Conservation (phyloP, 2,329 filamentous ascomycete genomes). For the Aureobasidium sp. region DNA sequence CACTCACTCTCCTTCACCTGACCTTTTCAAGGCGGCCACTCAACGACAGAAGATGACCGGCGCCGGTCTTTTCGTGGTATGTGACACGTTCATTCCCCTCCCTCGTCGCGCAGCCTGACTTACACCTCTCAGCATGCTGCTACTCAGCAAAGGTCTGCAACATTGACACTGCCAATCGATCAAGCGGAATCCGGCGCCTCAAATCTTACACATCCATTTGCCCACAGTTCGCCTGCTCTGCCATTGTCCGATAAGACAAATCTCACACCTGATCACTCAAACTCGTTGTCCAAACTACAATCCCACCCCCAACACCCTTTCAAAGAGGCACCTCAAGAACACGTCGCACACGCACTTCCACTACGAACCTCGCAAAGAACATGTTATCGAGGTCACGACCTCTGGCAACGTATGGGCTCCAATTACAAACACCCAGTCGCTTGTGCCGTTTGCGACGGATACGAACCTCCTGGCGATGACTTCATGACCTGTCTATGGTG, state of each 20-base stretch:
- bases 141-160: constrained; percentile 13
- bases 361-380: constrained; percentile 4
- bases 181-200: constrained; percentile 10
- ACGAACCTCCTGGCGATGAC: constrained; percentile 19
- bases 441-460: constrained; percentile 16
- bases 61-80: constrained; percentile 23
- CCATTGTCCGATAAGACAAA: constrained; percentile 9
- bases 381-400: constrained; percentile 16
- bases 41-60: constrained; percentile 24
- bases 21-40: background rate
- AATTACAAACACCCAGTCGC: constrained; percentile 16
- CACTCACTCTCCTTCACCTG: constrained; percentile 16
- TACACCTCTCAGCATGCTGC: constrained; percentile 11
- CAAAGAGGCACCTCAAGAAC: constrained; percentile 14
- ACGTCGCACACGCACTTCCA: constrained; percentile 17
- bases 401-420: constrained; percentile 16
- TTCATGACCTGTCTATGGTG: constrained; percentile 20
- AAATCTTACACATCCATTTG: background rate
- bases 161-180: background rate
- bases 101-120: background rate
- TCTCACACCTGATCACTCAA: background rate
- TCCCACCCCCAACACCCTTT: background rate
- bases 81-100: background rate
- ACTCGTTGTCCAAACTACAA: background rate
- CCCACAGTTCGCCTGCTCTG: constrained; percentile 11